Conservation (phyloP, 208 protist species). For the Angomonas deanei region DNA sequence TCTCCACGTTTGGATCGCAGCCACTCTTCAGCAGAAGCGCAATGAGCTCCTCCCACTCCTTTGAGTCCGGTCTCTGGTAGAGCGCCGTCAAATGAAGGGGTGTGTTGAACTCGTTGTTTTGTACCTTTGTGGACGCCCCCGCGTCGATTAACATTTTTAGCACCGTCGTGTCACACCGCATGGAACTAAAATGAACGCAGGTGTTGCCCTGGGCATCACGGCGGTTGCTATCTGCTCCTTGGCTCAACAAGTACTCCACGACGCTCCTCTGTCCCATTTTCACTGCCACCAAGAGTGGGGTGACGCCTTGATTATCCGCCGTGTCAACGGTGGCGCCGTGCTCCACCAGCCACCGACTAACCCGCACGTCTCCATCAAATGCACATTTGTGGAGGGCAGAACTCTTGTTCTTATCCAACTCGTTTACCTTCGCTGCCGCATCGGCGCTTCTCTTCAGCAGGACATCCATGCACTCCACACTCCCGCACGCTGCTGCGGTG, state of each 20-base stretch:
- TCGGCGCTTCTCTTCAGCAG: slow-evolving; percentile 67
- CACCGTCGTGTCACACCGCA: slow-evolving; percentile 77
- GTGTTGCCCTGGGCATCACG: slow-evolving; percentile 73
- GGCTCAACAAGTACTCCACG: slow-evolving; percentile 64
- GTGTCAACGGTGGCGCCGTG: slow-evolving; percentile 82
- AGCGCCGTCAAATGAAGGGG: slow-evolving; percentile 80
- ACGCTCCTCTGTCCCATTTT: slow-evolving; percentile 85
- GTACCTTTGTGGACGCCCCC: slow-evolving; percentile 41
- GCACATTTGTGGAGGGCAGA: slow-evolving; percentile 89
- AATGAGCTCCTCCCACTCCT: slow-evolving; percentile 82
- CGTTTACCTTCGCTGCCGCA: slow-evolving; percentile 68
- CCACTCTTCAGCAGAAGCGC: slow-evolving; percentile 59
- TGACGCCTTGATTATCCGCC: slow-evolving; percentile 56
- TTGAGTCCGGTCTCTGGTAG: slow-evolving; percentile 69
- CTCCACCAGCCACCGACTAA: slow-evolving; percentile 83
- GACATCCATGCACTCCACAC: slow-evolving; percentile 86
- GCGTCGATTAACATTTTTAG: slow-evolving; percentile 68
- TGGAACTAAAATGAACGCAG: slow-evolving; percentile 80
- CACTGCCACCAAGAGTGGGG: slow-evolving; percentile 83
- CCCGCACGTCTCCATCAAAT: slow-evolving; percentile 85
- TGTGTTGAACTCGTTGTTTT: slow-evolving; percentile 78
- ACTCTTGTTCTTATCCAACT: slow-evolving; percentile 73
- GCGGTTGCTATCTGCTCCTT: slow-evolving; percentile 65
- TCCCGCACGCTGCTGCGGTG: slow-evolving; percentile 83
- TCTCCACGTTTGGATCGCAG: slow-evolving; percentile 66